Base-by-base conservation (phyloP, 306 rosid species). In the Heteromeles arbutifolia region DNA sequence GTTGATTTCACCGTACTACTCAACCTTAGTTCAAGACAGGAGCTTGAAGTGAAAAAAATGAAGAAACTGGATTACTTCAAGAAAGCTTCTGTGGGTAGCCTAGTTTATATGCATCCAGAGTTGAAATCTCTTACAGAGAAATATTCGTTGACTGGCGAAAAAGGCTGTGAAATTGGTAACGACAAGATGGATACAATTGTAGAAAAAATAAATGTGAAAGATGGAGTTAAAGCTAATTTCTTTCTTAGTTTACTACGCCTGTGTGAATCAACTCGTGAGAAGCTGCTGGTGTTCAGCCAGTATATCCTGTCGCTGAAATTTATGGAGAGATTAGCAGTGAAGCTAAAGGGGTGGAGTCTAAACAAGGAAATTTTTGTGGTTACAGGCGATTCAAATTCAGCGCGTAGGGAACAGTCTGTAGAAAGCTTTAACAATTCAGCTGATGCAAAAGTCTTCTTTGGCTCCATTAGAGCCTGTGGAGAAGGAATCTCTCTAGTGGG, bases 401-500 rank as follows among this genome's bases (percentile, higher is more conserved):
- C 86, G 45, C 87, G 88, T 0, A 80, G 96, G 25, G 95, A 94
- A 66, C 82, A 67, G 85, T 80, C 96, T 3, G 86, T 90, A 96
- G 90, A 92, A 19, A 86, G 43, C 44, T 92, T 94, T 61, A 94
- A 92, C 74, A 86, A 69, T 52, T 87, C 96, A 2, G 81, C 92
- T 4, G 83, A 87, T 62, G 98, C 98, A 15, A 87, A 77, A 84
- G 84, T 90, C 56, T 87, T 94, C 71, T 88, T 94, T 83, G 98
- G 98, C 69, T 94, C 98, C 17, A 94, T 94, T 63, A 94, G 88
- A 85, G 98, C 98, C 0, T 94, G 98, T 45, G 98, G 98, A n/a
- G 98, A 94, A 79, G 98, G 98, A 11, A 94, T 94, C 58, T 94
- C 98, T 24, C 70, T 94, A 75, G 97, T 94, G 66, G 98, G 98